These are phyloP conservation scores for Bryoglossum gracile DNA, from an alignment of 495 filamentous ascomycete species.

Conservation along the genomic window DNA sequence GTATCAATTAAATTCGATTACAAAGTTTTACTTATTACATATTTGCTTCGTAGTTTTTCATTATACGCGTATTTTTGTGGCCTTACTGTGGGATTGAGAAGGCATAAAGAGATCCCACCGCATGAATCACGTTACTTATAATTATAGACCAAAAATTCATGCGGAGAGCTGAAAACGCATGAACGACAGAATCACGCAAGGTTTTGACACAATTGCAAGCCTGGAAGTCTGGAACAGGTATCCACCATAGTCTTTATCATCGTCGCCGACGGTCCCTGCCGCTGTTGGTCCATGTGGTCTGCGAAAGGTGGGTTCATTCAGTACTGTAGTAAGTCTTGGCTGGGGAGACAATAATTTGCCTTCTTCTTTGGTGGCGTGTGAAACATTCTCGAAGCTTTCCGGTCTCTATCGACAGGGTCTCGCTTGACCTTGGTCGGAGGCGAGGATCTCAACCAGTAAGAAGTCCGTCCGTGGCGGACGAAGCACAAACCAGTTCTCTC, in stretches of 20 bases:
- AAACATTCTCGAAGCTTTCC: constrained; percentile 24
- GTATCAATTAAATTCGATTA: too few species aligned
- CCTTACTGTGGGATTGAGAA: too few species aligned
- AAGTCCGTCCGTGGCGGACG: neutral
- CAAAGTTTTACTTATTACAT: too few species aligned
- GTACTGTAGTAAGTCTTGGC: too few species aligned
- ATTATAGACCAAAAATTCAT: neutral
- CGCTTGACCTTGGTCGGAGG: too few species aligned
- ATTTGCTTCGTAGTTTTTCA: too few species aligned
- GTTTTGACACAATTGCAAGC: constrained; percentile 1
- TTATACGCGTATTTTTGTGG: too few species aligned
- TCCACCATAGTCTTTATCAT: neutral
- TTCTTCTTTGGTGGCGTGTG: constrained; percentile 16
- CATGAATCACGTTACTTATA: constrained; percentile 3
- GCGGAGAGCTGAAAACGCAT: neutral
- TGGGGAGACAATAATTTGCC: constrained; percentile 3
- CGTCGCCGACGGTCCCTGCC: neutral
- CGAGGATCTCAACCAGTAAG: neutral
- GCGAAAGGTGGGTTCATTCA: neutral
- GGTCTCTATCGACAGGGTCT: constrained; percentile 14
- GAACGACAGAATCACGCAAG: too few species aligned
- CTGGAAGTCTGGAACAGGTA: neutral
- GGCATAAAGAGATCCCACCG: neutral
- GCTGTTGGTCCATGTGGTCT: neutral
- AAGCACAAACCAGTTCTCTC: too few species aligned